A percentile compares a stretch with the other conserved stretches of the same genome.
These are phyloP conservation scores for Candida verbasci DNA, from an alignment of 805 yeast species.

Conservation along the genomic window DNA sequence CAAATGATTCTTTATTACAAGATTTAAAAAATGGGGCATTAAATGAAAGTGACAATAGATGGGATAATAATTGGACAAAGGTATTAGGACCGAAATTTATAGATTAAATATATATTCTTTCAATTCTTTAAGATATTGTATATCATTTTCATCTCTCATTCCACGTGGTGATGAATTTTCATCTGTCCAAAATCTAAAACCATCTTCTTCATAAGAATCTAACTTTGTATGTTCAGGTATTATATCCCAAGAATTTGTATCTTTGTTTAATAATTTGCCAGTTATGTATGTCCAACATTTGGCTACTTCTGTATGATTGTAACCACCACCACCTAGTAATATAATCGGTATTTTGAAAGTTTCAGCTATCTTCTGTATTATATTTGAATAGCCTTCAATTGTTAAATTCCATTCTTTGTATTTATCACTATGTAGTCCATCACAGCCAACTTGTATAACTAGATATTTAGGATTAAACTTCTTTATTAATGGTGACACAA, in stretches of 20 bases:
- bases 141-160: constrained; percentile 31
- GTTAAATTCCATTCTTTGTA: constrained; percentile 68
- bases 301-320: constrained; percentile 57
- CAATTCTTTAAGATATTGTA: constrained; percentile 24
- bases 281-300: constrained; percentile 55
- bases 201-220: constrained; percentile 41
- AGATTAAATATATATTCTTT: constrained; percentile 10
- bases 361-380: constrained; percentile 25
- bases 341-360: constrained; percentile 29
- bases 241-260: constrained; percentile 33
- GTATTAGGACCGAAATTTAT: constrained; percentile 29
- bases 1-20: constrained; percentile 26
- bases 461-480: constrained; percentile 46
- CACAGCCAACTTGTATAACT: constrained; percentile 70
- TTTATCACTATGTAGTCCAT: constrained; percentile 65
- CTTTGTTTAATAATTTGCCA: constrained; percentile 14
- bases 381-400: constrained; percentile 42
- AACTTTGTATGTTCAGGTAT: constrained; percentile 48
- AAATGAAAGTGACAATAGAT: constrained; percentile 59
- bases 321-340: constrained; percentile 83
- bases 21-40: constrained; percentile 65
- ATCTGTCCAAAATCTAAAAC: constrained; percentile 47
- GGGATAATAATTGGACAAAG: constrained; percentile 72
- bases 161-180: constrained; percentile 18
- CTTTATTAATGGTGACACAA: constrained; percentile 40